phyloP scores from a whole-genome alignment of 495 filamentous ascomycete genomes.

The Penicillium herquei region DNA sequence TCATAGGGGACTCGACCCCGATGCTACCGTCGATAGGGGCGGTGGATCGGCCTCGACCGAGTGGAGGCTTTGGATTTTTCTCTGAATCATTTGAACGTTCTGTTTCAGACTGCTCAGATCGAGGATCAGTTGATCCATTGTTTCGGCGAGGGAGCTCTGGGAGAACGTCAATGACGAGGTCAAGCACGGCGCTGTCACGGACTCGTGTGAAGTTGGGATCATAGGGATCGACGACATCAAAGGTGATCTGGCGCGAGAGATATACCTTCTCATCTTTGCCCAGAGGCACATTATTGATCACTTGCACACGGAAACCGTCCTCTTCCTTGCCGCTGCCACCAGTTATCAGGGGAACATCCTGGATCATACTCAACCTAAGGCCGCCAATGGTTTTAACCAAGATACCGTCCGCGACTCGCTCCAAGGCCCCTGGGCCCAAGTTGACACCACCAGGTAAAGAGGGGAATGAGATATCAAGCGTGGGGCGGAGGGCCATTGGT shows the following conservation, averaged over 20 bases:
- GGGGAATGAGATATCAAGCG: conserved; percentile 81
- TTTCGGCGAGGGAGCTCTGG: conserved; percentile 38
- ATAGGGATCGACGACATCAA: conserved; percentile 63
- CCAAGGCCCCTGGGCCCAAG: conserved; percentile 51
- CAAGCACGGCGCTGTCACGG: conserved; percentile 67
- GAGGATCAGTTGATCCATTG: conserved; percentile 39
- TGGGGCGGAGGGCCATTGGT: conserved; percentile 57
- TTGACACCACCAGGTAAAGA: conserved; percentile 54
- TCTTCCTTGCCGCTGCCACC: conserved; percentile 25
- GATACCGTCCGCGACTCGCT: conserved; percentile 70
- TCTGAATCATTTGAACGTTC: conserved; percentile 16
- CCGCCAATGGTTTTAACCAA: conserved; percentile 76
- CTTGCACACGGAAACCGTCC: conserved; percentile 65
- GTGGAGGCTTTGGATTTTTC: conserved; percentile 12
- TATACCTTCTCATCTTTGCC: conserved; percentile 90
- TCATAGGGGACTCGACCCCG: conserved; percentile 43
- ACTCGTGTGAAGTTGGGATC: conserved; percentile 84
- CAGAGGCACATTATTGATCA: conserved; percentile 74
- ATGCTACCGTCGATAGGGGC: conserved; percentile 22
- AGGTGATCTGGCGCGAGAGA: conserved; percentile 71
- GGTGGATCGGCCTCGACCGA: conserved; percentile 17
- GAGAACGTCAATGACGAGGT: conserved; percentile 64
- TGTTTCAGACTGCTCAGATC: conserved; percentile 28
- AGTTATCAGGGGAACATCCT: conserved; percentile 51
- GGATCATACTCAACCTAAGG: conserved; percentile 75